phyloP scores from a whole-genome alignment of 2,329 filamentous ascomycete species.

The Penicillium sp. region DNA sequence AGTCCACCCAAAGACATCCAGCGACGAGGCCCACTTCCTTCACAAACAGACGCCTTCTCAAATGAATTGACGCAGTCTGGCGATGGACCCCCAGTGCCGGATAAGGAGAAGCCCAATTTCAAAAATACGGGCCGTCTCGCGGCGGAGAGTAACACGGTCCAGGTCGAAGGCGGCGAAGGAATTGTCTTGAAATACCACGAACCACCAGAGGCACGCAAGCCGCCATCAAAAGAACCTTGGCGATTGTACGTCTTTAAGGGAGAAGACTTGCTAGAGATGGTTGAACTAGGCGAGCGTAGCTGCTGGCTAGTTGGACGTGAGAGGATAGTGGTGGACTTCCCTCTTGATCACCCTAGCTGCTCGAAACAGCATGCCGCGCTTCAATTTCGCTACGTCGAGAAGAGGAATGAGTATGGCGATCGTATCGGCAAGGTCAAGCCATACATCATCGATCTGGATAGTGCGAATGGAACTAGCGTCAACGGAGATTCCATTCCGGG shows the following conservation, averaged over 20 bases:
- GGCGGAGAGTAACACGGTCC: constrained; percentile 82
- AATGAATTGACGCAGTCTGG: constrained; percentile 32
- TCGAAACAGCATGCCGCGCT: constrained; percentile 96
- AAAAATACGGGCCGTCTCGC: constrained; percentile 79
- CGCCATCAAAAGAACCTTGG: constrained; percentile 78
- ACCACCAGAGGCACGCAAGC: constrained; percentile 88
- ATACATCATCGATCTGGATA: constrained; percentile 92
- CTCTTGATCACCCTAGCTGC: constrained; percentile 86
- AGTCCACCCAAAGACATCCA: constrained; percentile 33
- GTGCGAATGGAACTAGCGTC: constrained; percentile 84
- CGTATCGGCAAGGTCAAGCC: constrained; percentile 78
- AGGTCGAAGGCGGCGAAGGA: constrained; percentile 59
- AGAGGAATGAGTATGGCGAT: constrained; percentile 84
- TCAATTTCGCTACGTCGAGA: constrained; percentile 86
- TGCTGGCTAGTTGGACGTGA: constrained; percentile 93
- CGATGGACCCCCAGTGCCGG: constrained; percentile 33
- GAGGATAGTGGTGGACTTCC: constrained; percentile 76
- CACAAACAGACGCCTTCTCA: constrained; percentile 51
- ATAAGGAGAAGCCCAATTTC: constrained; percentile 84
- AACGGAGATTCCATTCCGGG: constrained; percentile 75
- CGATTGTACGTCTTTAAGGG: constrained; percentile 93
- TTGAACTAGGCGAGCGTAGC: constrained; percentile 74
- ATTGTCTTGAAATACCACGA: constrained; percentile 94
- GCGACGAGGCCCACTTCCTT: constrained; percentile 50
- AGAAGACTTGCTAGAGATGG: constrained; percentile 75